Percentiles rank a stretch among this genome's conserved stretches.
phyloP scores from a whole-genome alignment of 1,139 yeast species.

The Taiozyma sp. region DNA sequence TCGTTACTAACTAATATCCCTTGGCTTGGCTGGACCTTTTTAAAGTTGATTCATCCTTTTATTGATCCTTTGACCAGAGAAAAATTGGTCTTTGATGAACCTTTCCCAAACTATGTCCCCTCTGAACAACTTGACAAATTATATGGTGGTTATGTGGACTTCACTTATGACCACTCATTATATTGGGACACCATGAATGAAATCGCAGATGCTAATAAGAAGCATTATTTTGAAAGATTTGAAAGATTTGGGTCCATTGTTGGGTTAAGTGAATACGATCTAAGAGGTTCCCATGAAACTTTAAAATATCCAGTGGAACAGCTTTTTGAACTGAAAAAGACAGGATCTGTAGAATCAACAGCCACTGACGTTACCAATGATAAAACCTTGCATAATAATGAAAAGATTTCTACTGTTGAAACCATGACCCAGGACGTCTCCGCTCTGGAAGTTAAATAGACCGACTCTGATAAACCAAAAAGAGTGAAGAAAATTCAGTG shows the following conservation, averaged over 20 bases:
- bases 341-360: neutral
- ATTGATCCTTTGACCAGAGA: constrained; percentile 94
- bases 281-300: constrained; percentile 44
- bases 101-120: constrained; percentile 81
- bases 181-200: constrained; percentile 76
- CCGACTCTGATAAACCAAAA: too few relatives aligned
- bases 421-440: neutral
- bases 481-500: too few relatives aligned
- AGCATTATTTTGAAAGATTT: constrained; percentile 57
- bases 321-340: neutral
- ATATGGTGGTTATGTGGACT: constrained; percentile 81
- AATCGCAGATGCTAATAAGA: constrained; percentile 53
- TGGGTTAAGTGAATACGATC: constrained; percentile 80
- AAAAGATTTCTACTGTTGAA: neutral
- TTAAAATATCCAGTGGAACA: constrained; percentile 3
- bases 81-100: constrained; percentile 87
- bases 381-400: neutral
- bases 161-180: constrained; percentile 70
- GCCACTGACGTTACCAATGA: neutral
- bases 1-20: constrained; percentile 92
- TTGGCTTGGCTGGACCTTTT: constrained; percentile 88
- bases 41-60: constrained; percentile 88
- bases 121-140: constrained; percentile 74
- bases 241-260: constrained; percentile 60
- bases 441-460: neutral